Evolutionary conservation across 2,329 filamentous ascomycete species (phyloP).

Genomic region (Sporothrix euskadiensis): DNA sequence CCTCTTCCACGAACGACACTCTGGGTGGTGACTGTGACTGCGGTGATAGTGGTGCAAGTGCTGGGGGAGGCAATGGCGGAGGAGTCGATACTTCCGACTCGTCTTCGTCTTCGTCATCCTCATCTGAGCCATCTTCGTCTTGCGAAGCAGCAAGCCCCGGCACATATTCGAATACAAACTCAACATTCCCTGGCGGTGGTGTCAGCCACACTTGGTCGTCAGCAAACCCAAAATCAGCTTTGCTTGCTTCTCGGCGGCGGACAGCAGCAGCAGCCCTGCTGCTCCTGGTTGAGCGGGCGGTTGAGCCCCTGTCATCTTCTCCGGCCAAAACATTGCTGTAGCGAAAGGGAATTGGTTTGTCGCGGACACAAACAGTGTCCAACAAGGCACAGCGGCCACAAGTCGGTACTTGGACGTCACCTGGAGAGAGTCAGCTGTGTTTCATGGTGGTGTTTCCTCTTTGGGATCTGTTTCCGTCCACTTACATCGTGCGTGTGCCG

Average conservation of each 20-base stretch:
- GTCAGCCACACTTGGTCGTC: slow-evolving; percentile 24
- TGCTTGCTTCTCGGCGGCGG: background rate
- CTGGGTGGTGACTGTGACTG: background rate
- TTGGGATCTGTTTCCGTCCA: background rate
- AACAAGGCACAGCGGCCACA: slow-evolving; percentile 20
- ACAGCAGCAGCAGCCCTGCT: background rate
- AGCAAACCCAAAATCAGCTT: slow-evolving; percentile 26
- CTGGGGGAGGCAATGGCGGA: background rate
- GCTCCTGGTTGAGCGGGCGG: background rate
- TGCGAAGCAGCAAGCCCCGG: background rate
- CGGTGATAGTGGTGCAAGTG: background rate
- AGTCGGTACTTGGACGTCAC: slow-evolving; percentile 12
- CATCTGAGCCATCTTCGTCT: slow-evolving; percentile 7
- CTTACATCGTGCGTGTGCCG: slow-evolving; percentile 25
- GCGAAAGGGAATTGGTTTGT: slow-evolving; percentile 16
- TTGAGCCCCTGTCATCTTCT: background rate
- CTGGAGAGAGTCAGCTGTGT: background rate
- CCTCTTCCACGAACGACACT: background rate
- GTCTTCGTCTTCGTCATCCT: background rate
- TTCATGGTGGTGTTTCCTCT: background rate
- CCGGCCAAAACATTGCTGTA: slow-evolving; percentile 10
- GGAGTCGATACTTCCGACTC: slow-evolving; percentile 11
- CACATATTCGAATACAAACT: slow-evolving; percentile 23
- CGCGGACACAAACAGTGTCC: slow-evolving; percentile 5
- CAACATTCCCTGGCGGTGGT: slow-evolving; percentile 1